Evolutionary conservation across 306 rosid genomes (phyloP).

Genomic region (Nissolia schottii): DNA sequence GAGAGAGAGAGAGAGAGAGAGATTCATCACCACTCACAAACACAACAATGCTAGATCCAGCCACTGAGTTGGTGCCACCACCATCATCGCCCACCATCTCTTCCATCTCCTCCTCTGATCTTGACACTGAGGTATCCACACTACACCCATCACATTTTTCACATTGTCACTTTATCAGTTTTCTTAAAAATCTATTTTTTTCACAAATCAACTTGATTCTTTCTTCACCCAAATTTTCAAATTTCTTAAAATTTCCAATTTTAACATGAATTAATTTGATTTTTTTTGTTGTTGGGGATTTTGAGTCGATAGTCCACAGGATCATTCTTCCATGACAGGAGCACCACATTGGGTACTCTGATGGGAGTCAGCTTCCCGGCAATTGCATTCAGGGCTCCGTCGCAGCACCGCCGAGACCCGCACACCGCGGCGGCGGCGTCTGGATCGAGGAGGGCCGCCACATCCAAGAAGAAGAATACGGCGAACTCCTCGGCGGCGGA

Average conservation of each 20-base stretch:
- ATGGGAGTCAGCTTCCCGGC: conserved; percentile 97
- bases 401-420: conserved; percentile 61
- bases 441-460: conserved; percentile 32
- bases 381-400: conserved; percentile 75
- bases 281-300: not conserved
- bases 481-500: conserved; percentile 31
- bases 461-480: conserved; percentile 45
- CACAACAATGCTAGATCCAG: conserved; percentile 74
- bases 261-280: not conserved
- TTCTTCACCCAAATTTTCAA: conserved; percentile 6
- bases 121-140: conserved; percentile 63
- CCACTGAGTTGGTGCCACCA: conserved; percentile 66
- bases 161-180: not conserved
- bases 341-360: conserved; percentile 88
- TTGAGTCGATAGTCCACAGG: conserved; percentile 74
- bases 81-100: conserved; percentile 89
- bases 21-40: not conserved
- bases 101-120: conserved; percentile 95
- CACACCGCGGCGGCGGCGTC: conserved; percentile 13
- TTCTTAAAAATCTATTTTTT: not conserved
- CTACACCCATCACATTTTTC: not conserved
- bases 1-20: too few species aligned
- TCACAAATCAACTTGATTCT: not conserved
- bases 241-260: not conserved
- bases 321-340: conserved; percentile 92